Evolutionary conservation across 2,329 filamentous ascomycete species (phyloP), one percentile per base, ranked within the genome.

Genomic region (Orbilia javanica): DNA sequence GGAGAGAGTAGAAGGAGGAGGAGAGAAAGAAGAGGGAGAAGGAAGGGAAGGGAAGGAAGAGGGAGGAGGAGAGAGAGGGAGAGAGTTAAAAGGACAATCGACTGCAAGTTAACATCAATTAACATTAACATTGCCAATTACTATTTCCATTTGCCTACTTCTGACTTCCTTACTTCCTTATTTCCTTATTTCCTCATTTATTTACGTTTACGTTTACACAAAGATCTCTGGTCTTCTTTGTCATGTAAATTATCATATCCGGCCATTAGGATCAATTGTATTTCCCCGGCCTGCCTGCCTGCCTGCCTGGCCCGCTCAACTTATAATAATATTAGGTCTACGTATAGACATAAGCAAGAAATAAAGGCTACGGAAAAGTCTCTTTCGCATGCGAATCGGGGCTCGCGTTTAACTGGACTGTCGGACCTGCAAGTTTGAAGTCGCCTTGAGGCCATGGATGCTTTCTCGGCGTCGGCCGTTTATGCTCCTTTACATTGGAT

Each of bases 401-500:
- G 20, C 20, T 50, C 46, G 8, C 34, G 42, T 36, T 36, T 39
- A 39, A 22, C 18, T 39, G 53, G 36, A 36, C 36, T 39, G 36
- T 39, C 36, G 10, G 55, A 27, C 1, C 20, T 48, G n/a, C 15
- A 63, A 46, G 39, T 50, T 34, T 18, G 66, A 53, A 66, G 29
- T 64, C 46, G 55, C 66, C 65, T 65, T 66, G 66, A 39, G 62
- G 57, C 31, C 20, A 62, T 70, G 64, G 57, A 31, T 69, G 72
- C 55, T 70, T 68, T 69, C 57, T 76, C 62, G 15, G 36, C n/a
- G 55, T 77, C 73, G 73, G 73, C 73, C 66, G 66, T 77, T 77
- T 77, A 77, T 70, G 66, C 73, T 76, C 64, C n/a, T 46, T 34
- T 18, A 11, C 3, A 48, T 20, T 27, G 11, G n/a, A 39, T 13